phyloP scores from a whole-genome alignment of 495 filamentous ascomycete species.

The Acidomyces sp. region DNA sequence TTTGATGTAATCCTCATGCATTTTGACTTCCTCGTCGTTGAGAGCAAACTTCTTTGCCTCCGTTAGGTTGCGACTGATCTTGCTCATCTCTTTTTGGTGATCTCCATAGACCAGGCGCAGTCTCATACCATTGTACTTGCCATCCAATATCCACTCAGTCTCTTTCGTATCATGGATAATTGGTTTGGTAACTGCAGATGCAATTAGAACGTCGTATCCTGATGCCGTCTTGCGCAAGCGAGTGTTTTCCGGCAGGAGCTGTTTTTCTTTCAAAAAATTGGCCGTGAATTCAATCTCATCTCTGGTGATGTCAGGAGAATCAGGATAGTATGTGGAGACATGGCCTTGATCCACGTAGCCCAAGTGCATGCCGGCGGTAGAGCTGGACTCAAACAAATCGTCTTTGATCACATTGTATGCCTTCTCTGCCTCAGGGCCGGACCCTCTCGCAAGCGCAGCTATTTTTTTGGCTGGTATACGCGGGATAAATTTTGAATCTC shows the following conservation, averaged over 20 bases:
- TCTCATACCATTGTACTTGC: slow-evolving; percentile 52
- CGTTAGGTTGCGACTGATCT: slow-evolving; percentile 55
- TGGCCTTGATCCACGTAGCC: slow-evolving; percentile 76
- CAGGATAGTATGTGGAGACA: slow-evolving; percentile 78
- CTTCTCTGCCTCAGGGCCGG: slow-evolving; percentile 41
- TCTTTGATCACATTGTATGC: slow-evolving; percentile 56
- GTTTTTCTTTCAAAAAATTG: slow-evolving; percentile 60
- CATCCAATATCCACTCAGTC: slow-evolving; percentile 51
- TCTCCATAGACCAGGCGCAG: slow-evolving; percentile 75
- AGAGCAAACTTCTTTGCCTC: slow-evolving; percentile 63
- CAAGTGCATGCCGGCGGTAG: slow-evolving; percentile 60
- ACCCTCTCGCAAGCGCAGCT: slow-evolving; percentile 53
- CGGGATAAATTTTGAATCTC: slow-evolving; percentile 89
- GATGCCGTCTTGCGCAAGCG: slow-evolving; percentile 60
- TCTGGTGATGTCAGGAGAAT: slow-evolving; percentile 72
- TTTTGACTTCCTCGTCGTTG: slow-evolving; percentile 72
- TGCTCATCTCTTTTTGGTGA: slow-evolving; percentile 64
- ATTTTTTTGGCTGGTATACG: slow-evolving; percentile 54
- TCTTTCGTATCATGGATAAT: slow-evolving; percentile 53
- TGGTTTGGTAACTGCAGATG: slow-evolving; percentile 50
- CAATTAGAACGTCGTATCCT: slow-evolving; percentile 73
- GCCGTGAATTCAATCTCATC: slow-evolving; percentile 63
- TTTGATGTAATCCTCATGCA: slow-evolving; percentile 70
- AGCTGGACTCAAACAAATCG: slow-evolving; percentile 58
- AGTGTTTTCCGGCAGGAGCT: slow-evolving; percentile 73